These are phyloP conservation scores for Vaccinium macrocarpon DNA, from an alignment of 148 eudicot genomes.

Conservation along the genomic window DNA sequence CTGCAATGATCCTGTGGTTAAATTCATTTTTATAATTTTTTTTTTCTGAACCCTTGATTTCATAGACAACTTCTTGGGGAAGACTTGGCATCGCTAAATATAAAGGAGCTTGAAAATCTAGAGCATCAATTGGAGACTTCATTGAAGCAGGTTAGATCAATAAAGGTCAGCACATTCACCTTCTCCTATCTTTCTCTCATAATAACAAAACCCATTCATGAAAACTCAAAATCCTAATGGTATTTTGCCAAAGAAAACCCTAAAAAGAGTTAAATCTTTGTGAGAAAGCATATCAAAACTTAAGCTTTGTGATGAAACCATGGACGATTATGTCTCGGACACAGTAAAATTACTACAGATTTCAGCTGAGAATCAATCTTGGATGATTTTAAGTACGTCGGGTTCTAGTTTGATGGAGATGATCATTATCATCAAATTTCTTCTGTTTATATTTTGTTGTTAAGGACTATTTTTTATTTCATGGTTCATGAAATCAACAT, in stretches of 20 bases:
- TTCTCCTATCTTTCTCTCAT: background rate
- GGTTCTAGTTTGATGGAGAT: background rate
- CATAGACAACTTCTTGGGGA: constrained; percentile 58
- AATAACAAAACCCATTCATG: background rate
- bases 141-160: constrained; percentile 48
- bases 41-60: background rate
- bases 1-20: background rate
- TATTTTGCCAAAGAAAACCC: background rate
- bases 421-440: background rate
- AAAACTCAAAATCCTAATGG: background rate
- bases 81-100: constrained; percentile 43
- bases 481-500: background rate
- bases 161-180: constrained; percentile 36
- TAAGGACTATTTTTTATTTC: background rate
- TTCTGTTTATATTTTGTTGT: too few species aligned
- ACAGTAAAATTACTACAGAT: background rate
- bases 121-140: constrained; percentile 54
- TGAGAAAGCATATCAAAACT: background rate
- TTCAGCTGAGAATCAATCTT: background rate
- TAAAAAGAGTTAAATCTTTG: background rate
- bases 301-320: background rate
- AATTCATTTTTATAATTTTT: background rate
- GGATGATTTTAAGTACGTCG: background rate
- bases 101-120: constrained; percentile 55
- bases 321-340: background rate